Conservation (phyloP, 2,329 filamentous ascomycete genomes). For the Botrytis galanthina region DNA sequence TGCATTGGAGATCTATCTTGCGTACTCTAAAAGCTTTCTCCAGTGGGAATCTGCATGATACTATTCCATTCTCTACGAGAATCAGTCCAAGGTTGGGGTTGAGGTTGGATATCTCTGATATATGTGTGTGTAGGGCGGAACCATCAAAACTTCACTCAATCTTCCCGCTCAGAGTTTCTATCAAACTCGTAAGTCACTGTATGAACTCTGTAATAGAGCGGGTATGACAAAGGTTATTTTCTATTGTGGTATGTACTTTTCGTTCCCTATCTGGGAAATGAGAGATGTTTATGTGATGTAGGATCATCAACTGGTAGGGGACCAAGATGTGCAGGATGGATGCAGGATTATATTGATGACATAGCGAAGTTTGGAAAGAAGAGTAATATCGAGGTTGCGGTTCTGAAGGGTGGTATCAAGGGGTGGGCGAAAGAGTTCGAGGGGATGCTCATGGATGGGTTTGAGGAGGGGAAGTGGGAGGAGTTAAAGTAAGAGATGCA, state of each 20-base stretch:
- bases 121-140: constrained; percentile 50
- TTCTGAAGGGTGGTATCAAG: constrained; percentile 53
- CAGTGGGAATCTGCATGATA: too few relatives aligned
- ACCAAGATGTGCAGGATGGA: constrained; percentile 53
- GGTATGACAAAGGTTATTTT: constrained; percentile 51
- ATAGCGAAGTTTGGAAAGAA: constrained; percentile 42
- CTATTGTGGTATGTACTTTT: constrained; percentile 50
- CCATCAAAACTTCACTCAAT: constrained; percentile 57
- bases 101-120: constrained; percentile 1
- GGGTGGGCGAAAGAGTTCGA: constrained; percentile 53
- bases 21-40: background rate
- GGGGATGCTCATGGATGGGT: constrained; percentile 50
- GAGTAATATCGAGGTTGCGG: constrained; percentile 45
- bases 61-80: too few relatives aligned
- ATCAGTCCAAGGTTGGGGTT: background rate
- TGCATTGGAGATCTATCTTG: background rate
- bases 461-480: constrained; percentile 44
- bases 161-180: constrained; percentile 56
- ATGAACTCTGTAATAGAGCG: constrained; percentile 51
- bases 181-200: constrained; percentile 47
- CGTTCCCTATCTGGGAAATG: background rate
- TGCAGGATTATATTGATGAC: constrained; percentile 54
- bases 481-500: constrained; percentile 30
- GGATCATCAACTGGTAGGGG: constrained; percentile 53
- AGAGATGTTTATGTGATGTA: constrained; percentile 30